phyloP scores from a whole-genome alignment of 345 rosid genomes.

The Acer saccharum region DNA sequence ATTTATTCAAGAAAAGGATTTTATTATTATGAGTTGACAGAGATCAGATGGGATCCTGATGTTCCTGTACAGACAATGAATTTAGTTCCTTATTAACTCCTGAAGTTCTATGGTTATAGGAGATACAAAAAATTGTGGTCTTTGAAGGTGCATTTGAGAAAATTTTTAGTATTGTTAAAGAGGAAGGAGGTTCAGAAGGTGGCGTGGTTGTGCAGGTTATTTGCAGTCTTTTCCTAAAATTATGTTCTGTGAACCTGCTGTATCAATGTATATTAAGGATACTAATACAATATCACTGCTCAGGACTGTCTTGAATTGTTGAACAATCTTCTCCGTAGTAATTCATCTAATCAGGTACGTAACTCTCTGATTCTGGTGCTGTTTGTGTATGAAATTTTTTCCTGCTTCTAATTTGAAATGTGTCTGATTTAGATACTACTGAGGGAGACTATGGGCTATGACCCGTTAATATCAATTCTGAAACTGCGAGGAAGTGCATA shows the following conservation, averaged over 20 bases:
- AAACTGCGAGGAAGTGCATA: constrained; percentile 78
- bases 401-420: constrained; percentile 30
- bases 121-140: constrained; percentile 97
- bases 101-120: constrained; percentile 47
- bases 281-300: constrained; percentile 15
- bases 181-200: constrained; percentile 98
- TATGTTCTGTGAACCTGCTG: constrained; percentile 14
- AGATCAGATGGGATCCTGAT: not conserved
- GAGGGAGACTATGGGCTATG: constrained; percentile 95
- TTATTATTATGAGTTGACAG: not conserved
- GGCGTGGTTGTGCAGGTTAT: constrained; percentile 98
- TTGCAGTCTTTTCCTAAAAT: constrained; percentile 1
- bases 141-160: constrained; percentile 99
- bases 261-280: constrained; percentile 6
- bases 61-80: constrained; percentile 6
- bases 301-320: constrained; percentile 95
- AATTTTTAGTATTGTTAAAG: constrained; percentile 85
- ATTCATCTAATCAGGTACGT: constrained; percentile 85
- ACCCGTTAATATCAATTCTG: constrained; percentile 69
- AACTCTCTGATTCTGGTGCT: constrained; percentile 21
- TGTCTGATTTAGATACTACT: constrained; percentile 60
- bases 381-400: constrained; percentile 2
- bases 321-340: constrained; percentile 87
- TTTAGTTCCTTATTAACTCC: constrained; percentile 24
- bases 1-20: not conserved